Base-by-base conservation (phyloP, 2,329 filamentous ascomycete species). In the Curvularia spicifera region DNA sequence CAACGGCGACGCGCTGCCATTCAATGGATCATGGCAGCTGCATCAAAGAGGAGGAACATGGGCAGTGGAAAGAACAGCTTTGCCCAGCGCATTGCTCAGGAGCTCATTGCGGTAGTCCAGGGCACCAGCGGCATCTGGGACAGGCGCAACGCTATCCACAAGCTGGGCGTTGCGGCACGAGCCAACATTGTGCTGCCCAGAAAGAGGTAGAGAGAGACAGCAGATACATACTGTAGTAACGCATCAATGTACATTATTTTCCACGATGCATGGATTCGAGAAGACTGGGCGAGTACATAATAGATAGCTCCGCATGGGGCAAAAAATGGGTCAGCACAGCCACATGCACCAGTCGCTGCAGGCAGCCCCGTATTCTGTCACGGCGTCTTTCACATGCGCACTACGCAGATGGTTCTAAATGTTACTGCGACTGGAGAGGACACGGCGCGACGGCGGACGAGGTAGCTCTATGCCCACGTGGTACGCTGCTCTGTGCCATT, bases 121-220 rank as follows among this genome's bases (percentile, higher is more conserved):
- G 95, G 95, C 31, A 86, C 86, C 70, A 96, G 92, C 65, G 75
- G 79, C 24, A 89, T 92, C 46, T 99, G 95, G 95, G 92, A 96
- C 42, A 89, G 87, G 82, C 85, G 95, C 67, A 83, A 85, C 65
- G 79, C 82, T 63, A 80, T 96, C 55, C 95, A 99, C 80, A 96
- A 93, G 85, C 79, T 89, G 67, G 93, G 87, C 61, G 91, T 93
- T 35, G 84, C 87, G 28, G 86, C 90, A 26, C 85, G 95, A 79
- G 89, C 90, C 33, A 98, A 97, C 73, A 71, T 88, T 51, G 72
- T 76, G 4, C 44, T 76, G 44, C 72, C 72, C 7, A 69, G 58
- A 60, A 76, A 68, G 66, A 67, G 72, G 60, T 75, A 69, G 42
- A 35, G 33, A 35, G 33, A 35, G 1, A 15, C 42, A 42, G 45